Percentiles rank a stretch among this genome's conserved stretches.
Conservation (phyloP, 441 rosid species). For the Croton setiger region DNA sequence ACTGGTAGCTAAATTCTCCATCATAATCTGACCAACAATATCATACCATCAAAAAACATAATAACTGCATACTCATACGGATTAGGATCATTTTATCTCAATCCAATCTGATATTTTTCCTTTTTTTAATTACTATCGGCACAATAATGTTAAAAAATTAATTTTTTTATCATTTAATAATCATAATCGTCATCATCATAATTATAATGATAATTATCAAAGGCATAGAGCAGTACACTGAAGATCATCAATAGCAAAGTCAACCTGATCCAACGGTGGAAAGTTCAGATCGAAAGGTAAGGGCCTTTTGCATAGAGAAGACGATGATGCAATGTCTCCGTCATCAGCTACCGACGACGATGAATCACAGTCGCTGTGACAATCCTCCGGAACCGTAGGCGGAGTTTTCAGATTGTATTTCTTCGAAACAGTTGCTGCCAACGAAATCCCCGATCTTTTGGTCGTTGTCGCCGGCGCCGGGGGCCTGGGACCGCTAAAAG, state of each 20-base stretch:
- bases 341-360: slow-evolving; percentile 85
- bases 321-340: slow-evolving; percentile 34
- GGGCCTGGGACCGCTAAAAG: slow-evolving; percentile 72
- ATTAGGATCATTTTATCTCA: slow-evolving; percentile 41
- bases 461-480: slow-evolving; percentile 22
- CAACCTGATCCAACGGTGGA: slow-evolving; percentile 75
- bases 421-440: slow-evolving; percentile 24
- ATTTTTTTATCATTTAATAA: slow-evolving; percentile 12
- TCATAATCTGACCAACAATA: slow-evolving; percentile 20
- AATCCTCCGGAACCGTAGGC: slow-evolving; percentile 65
- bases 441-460: slow-evolving; percentile 17
- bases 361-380: slow-evolving; percentile 90
- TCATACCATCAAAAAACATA: slow-evolving; percentile 7
- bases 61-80: slow-evolving; percentile 17
- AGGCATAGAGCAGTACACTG: slow-evolving; percentile 78
- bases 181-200: slow-evolving; percentile 13
- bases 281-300: slow-evolving; percentile 85
- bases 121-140: slow-evolving; percentile 25
- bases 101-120: slow-evolving; percentile 14
- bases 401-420: slow-evolving; percentile 53
- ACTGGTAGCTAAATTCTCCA: slow-evolving; percentile 16
- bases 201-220: slow-evolving; percentile 35
- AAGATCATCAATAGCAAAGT: slow-evolving; percentile 55
- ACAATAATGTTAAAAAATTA: slow-evolving; percentile 24
- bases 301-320: slow-evolving; percentile 28